Percentiles rank a stretch among this genome's conserved stretches.
Evolutionary conservation across 331 rosid species (phyloP).

Genomic region (Stylosanthes scabra): DNA sequence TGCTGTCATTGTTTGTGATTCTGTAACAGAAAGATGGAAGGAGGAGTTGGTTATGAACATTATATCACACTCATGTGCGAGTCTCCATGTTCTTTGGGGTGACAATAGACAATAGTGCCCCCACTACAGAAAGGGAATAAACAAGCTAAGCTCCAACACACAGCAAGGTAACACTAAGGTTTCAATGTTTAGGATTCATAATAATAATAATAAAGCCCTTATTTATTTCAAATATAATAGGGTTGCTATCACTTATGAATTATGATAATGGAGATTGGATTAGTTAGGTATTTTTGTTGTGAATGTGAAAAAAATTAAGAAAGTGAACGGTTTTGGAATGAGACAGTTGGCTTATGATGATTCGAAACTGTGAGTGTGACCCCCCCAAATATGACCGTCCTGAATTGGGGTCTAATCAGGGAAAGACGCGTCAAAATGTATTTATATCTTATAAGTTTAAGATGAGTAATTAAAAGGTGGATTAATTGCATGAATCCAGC

Average conservation of each 20-base stretch:
- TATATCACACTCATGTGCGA: not conserved
- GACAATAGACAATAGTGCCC: not conserved
- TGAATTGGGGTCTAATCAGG: not conserved
- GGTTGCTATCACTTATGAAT: not conserved
- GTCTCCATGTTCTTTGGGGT: constrained; percentile 3
- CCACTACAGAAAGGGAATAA: not conserved
- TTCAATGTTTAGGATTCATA: not conserved
- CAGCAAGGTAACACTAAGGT: constrained; percentile 2
- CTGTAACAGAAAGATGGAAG: not conserved
- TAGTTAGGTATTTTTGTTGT: too few species aligned
- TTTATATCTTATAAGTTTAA: not conserved
- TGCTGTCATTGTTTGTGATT: not conserved
- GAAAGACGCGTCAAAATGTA: not conserved
- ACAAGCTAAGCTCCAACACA: constrained; percentile 13
- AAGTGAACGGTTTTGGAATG: not conserved
- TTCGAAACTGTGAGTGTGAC: not conserved
- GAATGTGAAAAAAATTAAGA: not conserved
- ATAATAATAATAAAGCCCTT: not conserved
- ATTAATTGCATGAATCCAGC: not conserved
- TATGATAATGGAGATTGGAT: not conserved
- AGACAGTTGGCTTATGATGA: constrained; percentile 23
- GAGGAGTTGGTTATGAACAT: not conserved
- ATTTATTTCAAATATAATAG: not conserved
- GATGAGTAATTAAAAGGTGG: not conserved
- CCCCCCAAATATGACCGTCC: constrained; percentile 1